phyloP scores from a whole-genome alignment of 179 eudicot species.

The Silene noctiflora region DNA sequence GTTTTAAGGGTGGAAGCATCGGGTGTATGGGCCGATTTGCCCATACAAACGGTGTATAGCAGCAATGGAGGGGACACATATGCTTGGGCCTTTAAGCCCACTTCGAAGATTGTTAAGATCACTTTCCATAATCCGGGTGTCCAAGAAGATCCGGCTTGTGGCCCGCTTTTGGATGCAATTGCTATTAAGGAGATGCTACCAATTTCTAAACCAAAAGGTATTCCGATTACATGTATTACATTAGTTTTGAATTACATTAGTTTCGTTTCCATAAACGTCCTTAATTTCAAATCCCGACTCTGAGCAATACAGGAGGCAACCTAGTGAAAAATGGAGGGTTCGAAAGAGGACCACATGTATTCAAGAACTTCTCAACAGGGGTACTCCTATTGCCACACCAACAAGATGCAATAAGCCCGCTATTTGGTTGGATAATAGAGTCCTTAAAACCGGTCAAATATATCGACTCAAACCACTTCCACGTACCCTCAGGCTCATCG shows the following conservation, averaged over 20 bases:
- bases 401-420: constrained; percentile 40
- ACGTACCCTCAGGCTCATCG: constrained; percentile 43
- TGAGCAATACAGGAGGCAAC: constrained; percentile 27
- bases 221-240: neutral
- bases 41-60: constrained; percentile 52
- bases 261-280: no score
- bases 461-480: constrained; percentile 49
- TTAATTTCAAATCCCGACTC: no score
- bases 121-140: constrained; percentile 44
- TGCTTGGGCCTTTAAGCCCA: constrained; percentile 50
- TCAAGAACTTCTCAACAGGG: constrained; percentile 55
- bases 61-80: constrained; percentile 54
- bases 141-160: constrained; percentile 57
- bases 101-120: constrained; percentile 23
- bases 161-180: constrained; percentile 53
- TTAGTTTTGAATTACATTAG: no score
- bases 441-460: constrained; percentile 61
- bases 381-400: constrained; percentile 52
- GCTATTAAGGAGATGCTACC: constrained; percentile 46
- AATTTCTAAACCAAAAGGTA: constrained; percentile 30
- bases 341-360: constrained; percentile 57
- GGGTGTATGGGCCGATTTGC: constrained; percentile 34
- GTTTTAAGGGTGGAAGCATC: constrained; percentile 34
- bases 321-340: constrained; percentile 54
- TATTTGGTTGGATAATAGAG: constrained; percentile 57